Evolutionary conservation across 2,329 filamentous ascomycete species (phyloP).

Genomic region (Didymosphaeria variabile): DNA sequence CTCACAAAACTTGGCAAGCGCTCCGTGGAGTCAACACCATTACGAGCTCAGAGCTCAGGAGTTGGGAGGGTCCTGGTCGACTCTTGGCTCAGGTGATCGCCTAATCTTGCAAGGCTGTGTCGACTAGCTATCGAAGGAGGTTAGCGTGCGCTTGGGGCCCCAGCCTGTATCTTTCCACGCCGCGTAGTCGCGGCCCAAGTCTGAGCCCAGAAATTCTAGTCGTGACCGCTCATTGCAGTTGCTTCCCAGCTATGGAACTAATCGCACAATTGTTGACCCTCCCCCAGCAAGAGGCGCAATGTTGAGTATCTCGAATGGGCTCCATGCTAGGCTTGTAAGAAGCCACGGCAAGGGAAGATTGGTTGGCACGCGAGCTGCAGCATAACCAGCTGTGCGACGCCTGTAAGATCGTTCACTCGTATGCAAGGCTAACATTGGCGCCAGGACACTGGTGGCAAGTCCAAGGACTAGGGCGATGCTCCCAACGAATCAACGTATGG

Average conservation of each 20-base stretch:
- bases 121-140: not conserved
- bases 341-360: not conserved
- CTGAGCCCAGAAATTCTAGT: not conserved
- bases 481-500: conserved; percentile 9
- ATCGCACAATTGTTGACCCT: not conserved
- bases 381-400: not conserved
- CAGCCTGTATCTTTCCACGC: not conserved
- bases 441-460: not conserved
- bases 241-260: not conserved
- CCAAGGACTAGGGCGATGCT: not conserved
- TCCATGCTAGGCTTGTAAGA: not conserved
- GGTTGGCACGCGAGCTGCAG: not conserved
- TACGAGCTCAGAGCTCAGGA: not conserved
- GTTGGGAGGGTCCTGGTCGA: not conserved
- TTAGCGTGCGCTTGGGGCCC: not conserved
- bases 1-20: not conserved
- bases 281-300: not conserved
- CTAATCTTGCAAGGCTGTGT: not conserved
- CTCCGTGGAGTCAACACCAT: not conserved
- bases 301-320: not conserved
- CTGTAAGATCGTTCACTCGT: not conserved
- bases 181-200: not conserved
- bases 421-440: not conserved
- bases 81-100: not conserved
- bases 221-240: not conserved